phyloP scores from a whole-genome alignment of 2,329 filamentous ascomycete species.

The Mycogone perniciosa region DNA sequence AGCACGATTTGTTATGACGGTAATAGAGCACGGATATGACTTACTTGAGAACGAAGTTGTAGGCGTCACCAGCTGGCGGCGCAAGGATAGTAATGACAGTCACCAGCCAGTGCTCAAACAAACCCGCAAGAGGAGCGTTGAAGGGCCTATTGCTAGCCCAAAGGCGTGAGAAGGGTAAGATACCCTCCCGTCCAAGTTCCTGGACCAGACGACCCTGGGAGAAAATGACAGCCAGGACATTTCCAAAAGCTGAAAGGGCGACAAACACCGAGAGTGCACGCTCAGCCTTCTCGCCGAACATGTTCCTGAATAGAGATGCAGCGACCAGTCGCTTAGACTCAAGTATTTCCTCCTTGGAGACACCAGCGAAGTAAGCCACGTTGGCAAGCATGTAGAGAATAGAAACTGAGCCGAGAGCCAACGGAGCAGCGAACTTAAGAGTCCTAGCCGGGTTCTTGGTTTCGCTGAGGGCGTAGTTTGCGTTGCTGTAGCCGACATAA shows the following conservation, averaged over 20 bases:
- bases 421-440: constrained; percentile 57
- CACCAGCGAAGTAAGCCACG: constrained; percentile 59
- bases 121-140: constrained; percentile 54
- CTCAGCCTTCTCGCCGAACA: constrained; percentile 48
- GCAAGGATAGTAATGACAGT: constrained; percentile 61
- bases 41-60: constrained; percentile 56
- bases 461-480: constrained; percentile 60
- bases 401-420: constrained; percentile 52
- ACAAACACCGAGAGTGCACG: constrained; percentile 58
- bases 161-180: constrained; percentile 56
- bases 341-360: constrained; percentile 47
- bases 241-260: constrained; percentile 61
- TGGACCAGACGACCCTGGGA: constrained; percentile 61
- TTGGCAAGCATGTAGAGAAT: constrained; percentile 62
- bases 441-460: constrained; percentile 59
- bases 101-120: constrained; percentile 59
- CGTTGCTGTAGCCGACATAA: constrained; percentile 63
- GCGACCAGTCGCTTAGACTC: constrained; percentile 46
- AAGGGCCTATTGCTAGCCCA: constrained; percentile 60
- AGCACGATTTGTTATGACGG: constrained; percentile 2
- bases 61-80: constrained; percentile 60
- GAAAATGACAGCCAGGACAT: constrained; percentile 62
- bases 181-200: constrained; percentile 59
- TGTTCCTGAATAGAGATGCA: constrained; percentile 50
- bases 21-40: constrained; percentile 12